Evolutionary conservation across 106 monocot species (phyloP).

Genomic region (Phalaenopsis aphrodite): DNA sequence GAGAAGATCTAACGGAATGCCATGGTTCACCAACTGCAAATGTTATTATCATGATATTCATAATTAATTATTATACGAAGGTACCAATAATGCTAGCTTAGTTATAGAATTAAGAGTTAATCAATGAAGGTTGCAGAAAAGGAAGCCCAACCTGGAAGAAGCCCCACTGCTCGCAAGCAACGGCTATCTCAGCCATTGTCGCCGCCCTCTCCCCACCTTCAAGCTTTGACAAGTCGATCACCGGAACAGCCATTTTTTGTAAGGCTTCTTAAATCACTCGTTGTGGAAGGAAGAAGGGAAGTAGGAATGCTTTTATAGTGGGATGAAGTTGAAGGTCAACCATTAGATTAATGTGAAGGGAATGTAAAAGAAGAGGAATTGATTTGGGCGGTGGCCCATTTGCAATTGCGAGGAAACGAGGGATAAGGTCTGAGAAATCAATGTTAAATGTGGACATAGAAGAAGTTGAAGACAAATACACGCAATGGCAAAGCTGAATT

Average conservation of each 20-base stretch:
- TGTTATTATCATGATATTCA: not conserved
- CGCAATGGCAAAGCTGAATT: no score
- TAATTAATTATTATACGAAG: not conserved
- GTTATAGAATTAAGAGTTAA: not conserved
- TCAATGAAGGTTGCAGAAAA: no score
- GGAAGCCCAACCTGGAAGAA: slow-evolving; percentile 46
- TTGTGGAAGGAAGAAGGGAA: not conserved
- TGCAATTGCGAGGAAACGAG: no score
- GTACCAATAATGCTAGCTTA: not conserved
- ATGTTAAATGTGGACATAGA: no score
- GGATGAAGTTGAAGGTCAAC: not conserved
- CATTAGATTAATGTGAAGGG: not conserved
- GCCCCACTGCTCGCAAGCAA: slow-evolving; percentile 55
- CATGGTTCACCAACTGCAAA: slow-evolving; percentile 56
- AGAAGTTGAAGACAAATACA: no score
- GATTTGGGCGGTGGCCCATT: not conserved
- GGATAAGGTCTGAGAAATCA: no score
- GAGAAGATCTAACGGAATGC: slow-evolving; percentile 43
- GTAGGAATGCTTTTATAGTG: not conserved
- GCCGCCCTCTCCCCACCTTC: slow-evolving; percentile 21
- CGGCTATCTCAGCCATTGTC: slow-evolving; percentile 34
- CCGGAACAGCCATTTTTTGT: slow-evolving; percentile 23
- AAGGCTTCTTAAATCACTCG: no score
- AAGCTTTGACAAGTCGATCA: slow-evolving; percentile 47
- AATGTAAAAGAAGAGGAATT: not conserved